Base-by-base conservation (phyloP, 2,329 filamentous ascomycete genomes). In the Coniella vitis region DNA sequence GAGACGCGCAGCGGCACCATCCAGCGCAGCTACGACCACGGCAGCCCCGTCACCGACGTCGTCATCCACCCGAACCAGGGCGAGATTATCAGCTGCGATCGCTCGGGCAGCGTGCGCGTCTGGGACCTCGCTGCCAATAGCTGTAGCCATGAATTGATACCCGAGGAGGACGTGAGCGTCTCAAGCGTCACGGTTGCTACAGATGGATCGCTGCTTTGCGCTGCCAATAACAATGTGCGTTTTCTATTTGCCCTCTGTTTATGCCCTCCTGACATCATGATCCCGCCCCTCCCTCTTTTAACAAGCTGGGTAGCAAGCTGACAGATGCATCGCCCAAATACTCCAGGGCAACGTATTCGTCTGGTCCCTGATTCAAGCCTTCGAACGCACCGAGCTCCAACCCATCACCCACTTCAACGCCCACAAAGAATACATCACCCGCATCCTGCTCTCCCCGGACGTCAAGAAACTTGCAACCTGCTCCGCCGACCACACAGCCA, bases 1-100 rank as follows among this genome's bases (percentile, higher is more conserved):
- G 91, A 96, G 65, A 95, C 90, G 4, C 76, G 90, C 40, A 87
- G 79, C 12, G 91, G 88, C 39, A 83, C 79, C 50, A 82, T 97
- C 47, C 93, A 98, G 69, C 81, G 93, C 47, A 95, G 91, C 68
- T 98, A 98, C 66, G 84, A 80, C 57, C 93, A 98, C 65, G 87
- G 86, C 46, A 84, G 83, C 31, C 83, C 93, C 0, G 93, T 91
- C 45, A 98, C 96, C 62, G 93, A 98, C 66, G 93, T 98, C 8
- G 93, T 97, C n/a, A 98, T 98, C 49, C 93, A 98, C 65, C 93
- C 93, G 0, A 98, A 98, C 63, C 93, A 98, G 71, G 93, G 91
- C 52, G 93, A 98, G 71, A 85, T 98, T 54, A 95, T 98, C 62
- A 95, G 88, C 65, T 96, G 91, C 65, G 93, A 98, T 65, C 83